These are phyloP conservation scores for Neocucurbitaria cava DNA, from an alignment of 2,329 filamentous ascomycete genomes.

Conservation along the genomic window DNA sequence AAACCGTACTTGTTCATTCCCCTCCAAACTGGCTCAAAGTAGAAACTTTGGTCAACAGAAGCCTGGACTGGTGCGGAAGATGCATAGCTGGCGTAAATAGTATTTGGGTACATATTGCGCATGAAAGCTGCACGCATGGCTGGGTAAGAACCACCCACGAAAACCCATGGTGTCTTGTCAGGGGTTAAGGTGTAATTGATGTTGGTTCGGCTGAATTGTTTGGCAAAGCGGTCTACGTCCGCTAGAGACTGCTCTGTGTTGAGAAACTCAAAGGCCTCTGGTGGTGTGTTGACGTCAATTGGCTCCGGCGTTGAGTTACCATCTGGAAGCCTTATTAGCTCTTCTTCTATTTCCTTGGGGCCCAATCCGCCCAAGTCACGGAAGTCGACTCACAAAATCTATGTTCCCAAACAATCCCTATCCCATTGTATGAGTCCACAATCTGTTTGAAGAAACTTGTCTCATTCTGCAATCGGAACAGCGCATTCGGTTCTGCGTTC, in stretches of 20 bases:
- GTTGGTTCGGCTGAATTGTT: conserved; percentile 45
- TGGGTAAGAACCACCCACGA: conserved; percentile 48
- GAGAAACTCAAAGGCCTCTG: conserved; percentile 44
- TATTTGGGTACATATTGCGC: conserved; percentile 48
- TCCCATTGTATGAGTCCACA: conserved; percentile 44
- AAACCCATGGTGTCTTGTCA: conserved; percentile 47
- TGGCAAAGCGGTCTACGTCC: conserved; percentile 51
- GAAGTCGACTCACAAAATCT: conserved; percentile 42
- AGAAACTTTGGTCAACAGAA: conserved; percentile 57
- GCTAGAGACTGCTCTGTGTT: conserved; percentile 52
- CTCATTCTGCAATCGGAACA: conserved; percentile 36
- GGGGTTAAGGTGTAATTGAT: conserved; percentile 47
- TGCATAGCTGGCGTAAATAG: conserved; percentile 46
- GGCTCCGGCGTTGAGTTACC: conserved; percentile 49
- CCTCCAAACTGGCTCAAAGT: conserved; percentile 58
- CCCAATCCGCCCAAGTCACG: neutral
- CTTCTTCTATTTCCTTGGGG: neutral
- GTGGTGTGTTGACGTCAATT: conserved; percentile 41
- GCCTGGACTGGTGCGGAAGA: conserved; percentile 55
- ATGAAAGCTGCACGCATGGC: conserved; percentile 50
- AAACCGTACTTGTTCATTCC: conserved; percentile 53
- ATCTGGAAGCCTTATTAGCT: conserved; percentile 28
- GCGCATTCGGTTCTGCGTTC: conserved; percentile 34
- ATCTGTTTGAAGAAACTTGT: conserved; percentile 46
- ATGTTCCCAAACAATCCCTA: conserved; percentile 52